Conservation (phyloP, 805 yeast genomes). For the Spathaspora arborariae region DNA sequence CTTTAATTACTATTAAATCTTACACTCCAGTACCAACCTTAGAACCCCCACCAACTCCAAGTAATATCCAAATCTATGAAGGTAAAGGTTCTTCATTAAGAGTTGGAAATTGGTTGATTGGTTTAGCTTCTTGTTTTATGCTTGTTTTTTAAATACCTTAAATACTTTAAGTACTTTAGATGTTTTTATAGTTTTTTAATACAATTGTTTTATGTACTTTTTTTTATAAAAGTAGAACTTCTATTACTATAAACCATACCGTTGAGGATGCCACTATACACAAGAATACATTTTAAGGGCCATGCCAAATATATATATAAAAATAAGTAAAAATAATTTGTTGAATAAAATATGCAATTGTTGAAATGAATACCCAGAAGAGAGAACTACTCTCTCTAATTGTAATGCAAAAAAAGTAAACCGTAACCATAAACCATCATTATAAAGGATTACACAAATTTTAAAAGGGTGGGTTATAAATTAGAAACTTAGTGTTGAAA, state of each 20-base stretch:
- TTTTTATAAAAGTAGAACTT: neutral
- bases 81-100: neutral
- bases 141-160: neutral
- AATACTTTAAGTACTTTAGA: neutral
- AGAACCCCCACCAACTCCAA: neutral
- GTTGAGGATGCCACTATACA: conserved; percentile 47
- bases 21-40: neutral
- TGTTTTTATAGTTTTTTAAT: neutral
- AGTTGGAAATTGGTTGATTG: neutral
- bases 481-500: conserved; percentile 4
- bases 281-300: conserved; percentile 19
- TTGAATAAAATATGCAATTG: conserved; percentile 12
- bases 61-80: neutral
- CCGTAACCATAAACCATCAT: conserved; percentile 5
- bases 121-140: neutral
- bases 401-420: conserved; percentile 5
- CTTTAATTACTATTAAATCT: neutral
- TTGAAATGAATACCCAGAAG: conserved; percentile 23
- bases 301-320: neutral
- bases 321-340: neutral
- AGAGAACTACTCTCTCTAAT: conserved; percentile 2
- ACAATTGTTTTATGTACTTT: no score
- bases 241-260: conserved; percentile 30
- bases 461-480: conserved; percentile 4
- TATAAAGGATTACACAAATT: neutral